These are phyloP conservation scores for Chlorella sp. DNA, from an alignment of 139 green algal genomes.

Conservation along the genomic window DNA sequence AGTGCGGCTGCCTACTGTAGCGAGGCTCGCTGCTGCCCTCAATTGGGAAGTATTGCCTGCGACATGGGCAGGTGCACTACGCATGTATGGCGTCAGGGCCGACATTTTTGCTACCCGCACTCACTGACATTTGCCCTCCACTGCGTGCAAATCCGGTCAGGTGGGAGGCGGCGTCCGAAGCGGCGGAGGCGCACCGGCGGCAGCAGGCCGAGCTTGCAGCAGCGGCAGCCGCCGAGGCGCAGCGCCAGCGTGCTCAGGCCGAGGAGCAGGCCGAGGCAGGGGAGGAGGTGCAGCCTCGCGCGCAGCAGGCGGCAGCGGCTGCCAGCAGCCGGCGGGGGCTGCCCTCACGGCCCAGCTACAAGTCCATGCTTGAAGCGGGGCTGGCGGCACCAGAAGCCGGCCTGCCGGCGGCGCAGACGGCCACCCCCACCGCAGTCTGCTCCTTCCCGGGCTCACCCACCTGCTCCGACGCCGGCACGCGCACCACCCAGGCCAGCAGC, in stretches of 20 bases:
- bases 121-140: too few species aligned
- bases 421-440: constrained; percentile 15
- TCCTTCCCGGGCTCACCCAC: constrained; percentile 23
- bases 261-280: background rate
- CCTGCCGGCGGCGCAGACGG: background rate
- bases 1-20: background rate
- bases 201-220: background rate
- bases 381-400: background rate
- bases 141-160: too few species aligned
- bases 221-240: background rate
- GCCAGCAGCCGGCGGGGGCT: background rate
- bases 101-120: too few species aligned
- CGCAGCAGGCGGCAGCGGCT: background rate
- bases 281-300: background rate
- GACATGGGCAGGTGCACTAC: too few species aligned
- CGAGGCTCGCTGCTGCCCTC: too few species aligned
- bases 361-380: constrained; percentile 25
- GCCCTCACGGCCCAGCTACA: constrained; percentile 23
- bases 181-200: background rate
- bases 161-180: constrained; percentile 19
- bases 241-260: background rate
- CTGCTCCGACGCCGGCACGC: constrained; percentile 23
- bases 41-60: too few species aligned
- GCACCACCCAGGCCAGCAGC: constrained; percentile 22
- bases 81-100: too few species aligned